Evolutionary conservation across 176 grass and related monocot genomes (phyloP).

Genomic region (Neostapfia colusana): DNA sequence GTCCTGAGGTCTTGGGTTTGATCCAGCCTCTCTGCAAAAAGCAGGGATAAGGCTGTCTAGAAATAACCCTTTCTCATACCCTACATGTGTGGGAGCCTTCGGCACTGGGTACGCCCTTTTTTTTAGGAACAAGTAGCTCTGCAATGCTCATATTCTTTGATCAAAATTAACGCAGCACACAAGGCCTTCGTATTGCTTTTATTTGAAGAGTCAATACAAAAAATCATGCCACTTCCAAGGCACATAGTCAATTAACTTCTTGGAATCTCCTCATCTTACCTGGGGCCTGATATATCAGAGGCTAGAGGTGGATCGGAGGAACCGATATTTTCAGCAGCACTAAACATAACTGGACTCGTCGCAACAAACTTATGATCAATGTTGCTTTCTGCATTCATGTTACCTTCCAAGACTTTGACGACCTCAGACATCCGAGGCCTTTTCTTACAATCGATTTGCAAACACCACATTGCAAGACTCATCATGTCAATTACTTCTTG

Average conservation of each 20-base stretch:
- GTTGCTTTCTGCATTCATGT: conserved; percentile 9
- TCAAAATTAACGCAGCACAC: not conserved
- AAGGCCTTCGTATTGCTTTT: not conserved
- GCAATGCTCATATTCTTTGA: not conserved
- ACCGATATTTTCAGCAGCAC: not conserved
- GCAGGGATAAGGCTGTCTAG: no score
- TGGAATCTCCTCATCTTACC: not conserved
- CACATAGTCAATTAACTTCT: not conserved
- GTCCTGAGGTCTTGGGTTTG: no score
- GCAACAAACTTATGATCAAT: conserved; percentile 37
- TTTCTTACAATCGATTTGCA: conserved; percentile 42
- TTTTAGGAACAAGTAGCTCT: not conserved
- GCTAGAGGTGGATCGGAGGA: conserved; percentile 20
- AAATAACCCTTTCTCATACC: no score
- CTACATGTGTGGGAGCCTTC: no score
- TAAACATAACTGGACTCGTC: not conserved
- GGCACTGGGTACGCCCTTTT: no score
- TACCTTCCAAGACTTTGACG: conserved; percentile 49
- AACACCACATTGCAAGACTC: conserved; percentile 54
- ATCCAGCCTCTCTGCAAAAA: no score
- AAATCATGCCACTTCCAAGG: not conserved
- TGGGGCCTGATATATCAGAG: conserved; percentile 38
- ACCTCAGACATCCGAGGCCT: conserved; percentile 61
- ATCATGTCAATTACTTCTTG: conserved; percentile 42
- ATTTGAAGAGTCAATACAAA: not conserved